Evolutionary conservation across 768 basidiomycete genomes (phyloP).

Genomic region (Phylloporus scabripes): DNA sequence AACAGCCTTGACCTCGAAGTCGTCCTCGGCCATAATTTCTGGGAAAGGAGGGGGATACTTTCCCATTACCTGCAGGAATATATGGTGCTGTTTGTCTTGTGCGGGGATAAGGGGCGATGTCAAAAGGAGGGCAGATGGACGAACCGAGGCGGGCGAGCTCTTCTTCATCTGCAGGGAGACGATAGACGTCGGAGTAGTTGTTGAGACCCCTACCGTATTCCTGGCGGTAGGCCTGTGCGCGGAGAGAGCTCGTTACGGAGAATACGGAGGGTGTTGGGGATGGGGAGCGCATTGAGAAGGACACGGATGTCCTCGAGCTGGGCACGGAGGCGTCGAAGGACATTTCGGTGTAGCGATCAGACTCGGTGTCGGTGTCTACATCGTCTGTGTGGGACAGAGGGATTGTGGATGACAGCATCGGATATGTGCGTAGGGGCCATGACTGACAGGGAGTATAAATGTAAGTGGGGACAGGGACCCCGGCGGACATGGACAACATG

Average conservation of each 20-base stretch:
- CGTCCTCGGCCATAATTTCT: slow-evolving; percentile 56
- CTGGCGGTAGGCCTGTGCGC: slow-evolving; percentile 51
- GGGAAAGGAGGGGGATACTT: slow-evolving; percentile 57
- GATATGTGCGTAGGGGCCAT: background rate
- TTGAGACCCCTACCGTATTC: slow-evolving; percentile 70
- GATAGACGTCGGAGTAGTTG: slow-evolving; percentile 75
- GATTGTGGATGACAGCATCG: slow-evolving; percentile 13
- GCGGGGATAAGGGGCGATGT: slow-evolving; percentile 9
- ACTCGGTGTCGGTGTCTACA: slow-evolving; percentile 41
- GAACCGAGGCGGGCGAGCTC: slow-evolving; percentile 65
- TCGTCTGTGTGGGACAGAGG: slow-evolving; percentile 32
- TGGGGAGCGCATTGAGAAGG: slow-evolving; percentile 53
- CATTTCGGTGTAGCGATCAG: slow-evolving; percentile 38
- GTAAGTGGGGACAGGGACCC: slow-evolving; percentile 14
- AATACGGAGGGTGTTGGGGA: slow-evolving; percentile 67
- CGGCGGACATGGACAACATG: slow-evolving; percentile 31
- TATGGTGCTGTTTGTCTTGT: slow-evolving; percentile 60
- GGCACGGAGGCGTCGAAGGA: slow-evolving; percentile 37
- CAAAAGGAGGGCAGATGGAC: slow-evolving; percentile 17
- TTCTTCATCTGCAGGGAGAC: slow-evolving; percentile 73
- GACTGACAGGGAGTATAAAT: slow-evolving; percentile 20
- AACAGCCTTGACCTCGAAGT: slow-evolving; percentile 53
- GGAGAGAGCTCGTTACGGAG: slow-evolving; percentile 61
- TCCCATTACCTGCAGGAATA: slow-evolving; percentile 62
- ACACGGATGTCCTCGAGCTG: slow-evolving; percentile 54